A percentile compares a stretch with the other conserved stretches of the same genome.
phyloP scores from a whole-genome alignment of 176 grass and related monocot species.

The Phragmites australis region DNA sequence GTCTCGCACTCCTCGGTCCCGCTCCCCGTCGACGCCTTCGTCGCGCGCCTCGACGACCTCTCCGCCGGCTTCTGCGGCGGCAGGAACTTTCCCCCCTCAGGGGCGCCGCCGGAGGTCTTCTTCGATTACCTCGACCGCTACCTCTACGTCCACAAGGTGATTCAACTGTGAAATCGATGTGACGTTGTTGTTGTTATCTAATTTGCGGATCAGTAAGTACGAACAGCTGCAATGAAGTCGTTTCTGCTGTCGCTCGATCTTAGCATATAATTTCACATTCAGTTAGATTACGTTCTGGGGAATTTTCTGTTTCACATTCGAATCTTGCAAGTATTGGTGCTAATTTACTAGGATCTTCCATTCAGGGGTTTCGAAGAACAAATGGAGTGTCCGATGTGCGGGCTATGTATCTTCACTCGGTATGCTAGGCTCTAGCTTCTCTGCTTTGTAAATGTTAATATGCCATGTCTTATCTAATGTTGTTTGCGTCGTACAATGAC shows the following conservation, averaged over 20 bases:
- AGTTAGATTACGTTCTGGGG: neutral
- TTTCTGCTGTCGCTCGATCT: neutral
- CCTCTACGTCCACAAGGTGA: constrained; percentile 55
- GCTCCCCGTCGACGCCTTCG: constrained; percentile 73
- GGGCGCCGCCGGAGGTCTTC: constrained; percentile 60
- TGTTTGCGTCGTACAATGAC: constrained; percentile 17
- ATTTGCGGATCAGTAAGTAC: neutral
- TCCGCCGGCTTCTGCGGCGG: constrained; percentile 64
- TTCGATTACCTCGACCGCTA: constrained; percentile 73
- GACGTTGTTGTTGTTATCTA: neutral
- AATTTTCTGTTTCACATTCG: neutral
- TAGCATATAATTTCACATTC: neutral
- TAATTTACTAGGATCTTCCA: constrained; percentile 7
- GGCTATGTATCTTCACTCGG: constrained; percentile 87
- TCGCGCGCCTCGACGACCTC: constrained; percentile 73
- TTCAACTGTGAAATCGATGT: neutral
- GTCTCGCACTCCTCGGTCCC: constrained; percentile 85
- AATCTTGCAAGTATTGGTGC: neutral
- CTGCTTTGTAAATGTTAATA: neutral
- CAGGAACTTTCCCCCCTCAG: constrained; percentile 56
- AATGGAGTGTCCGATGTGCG: constrained; percentile 49
- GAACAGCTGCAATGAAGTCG: neutral
- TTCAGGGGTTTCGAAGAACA: constrained; percentile 72
- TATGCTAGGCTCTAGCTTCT: constrained; percentile 38
- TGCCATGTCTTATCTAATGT: neutral